Evolutionary conservation across 495 filamentous ascomycete species (phyloP), one percentile per base, ranked within the genome.

Genomic region (Hyaloscypha hepaticicola): DNA sequence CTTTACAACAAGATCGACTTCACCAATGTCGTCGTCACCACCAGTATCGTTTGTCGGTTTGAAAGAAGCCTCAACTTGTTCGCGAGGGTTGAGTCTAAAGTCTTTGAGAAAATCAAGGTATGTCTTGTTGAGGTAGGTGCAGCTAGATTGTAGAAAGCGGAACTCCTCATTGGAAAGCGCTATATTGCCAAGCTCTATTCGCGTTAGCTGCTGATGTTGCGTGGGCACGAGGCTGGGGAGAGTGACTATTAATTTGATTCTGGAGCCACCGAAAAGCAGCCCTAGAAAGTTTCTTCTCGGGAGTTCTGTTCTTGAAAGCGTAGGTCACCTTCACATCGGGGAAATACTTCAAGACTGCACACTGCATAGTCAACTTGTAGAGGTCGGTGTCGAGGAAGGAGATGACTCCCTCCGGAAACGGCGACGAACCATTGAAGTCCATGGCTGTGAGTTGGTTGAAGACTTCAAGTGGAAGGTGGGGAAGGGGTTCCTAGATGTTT

Each of bases 361-460:
- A 96, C 86, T 99, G 95, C 95, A 99, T 99, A 11, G 95, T 99
- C 72, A 99, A 76, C 77, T 99, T 99, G 83, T 99, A 99, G 49
- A 99, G 81, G 80, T 99, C 95, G 1, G 95, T 99, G 74, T 99
- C 95, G 45, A 99, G 85, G 65, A 99, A 88, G 64, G 95, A 97
- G 75, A 85, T 88, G 71, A 98, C 86, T 41, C 92, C 93, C 70
- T 83, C 82, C 22, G 82, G 82, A 61, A 79, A 83, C 53, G 81
- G 81, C 51, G 79, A 80, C 22, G 81, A 80, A 73, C 81, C 82
- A 73, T 84, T 80, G 73, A 85, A 85, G 63, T 83, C 80, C 80
- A 85, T 72, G 27, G 11, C 45, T 41, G 11, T 8, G 24, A 3
- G 26, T 2, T 61, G 41, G 16, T 11, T 55, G 31, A 14, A 49